Percentiles rank a stretch among this genome's conserved stretches.
Conservation (phyloP, 129 eudicot genomes). For the Lactuca sativa region DNA sequence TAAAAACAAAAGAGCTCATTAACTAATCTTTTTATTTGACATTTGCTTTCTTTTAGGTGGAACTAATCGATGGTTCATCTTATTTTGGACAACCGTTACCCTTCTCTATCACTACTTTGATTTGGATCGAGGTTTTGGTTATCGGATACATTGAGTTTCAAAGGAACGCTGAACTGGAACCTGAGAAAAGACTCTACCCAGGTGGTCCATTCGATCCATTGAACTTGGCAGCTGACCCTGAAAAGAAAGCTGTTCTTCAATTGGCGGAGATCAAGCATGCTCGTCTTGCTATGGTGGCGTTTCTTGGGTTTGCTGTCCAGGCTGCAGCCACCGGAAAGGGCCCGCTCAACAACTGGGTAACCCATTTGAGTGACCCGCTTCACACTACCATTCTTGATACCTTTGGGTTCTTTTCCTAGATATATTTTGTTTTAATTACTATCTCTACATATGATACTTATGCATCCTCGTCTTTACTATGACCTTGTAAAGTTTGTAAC, state of each 20-base stretch:
- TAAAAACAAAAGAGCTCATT: too few relatives aligned
- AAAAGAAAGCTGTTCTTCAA: slow-evolving; percentile 76
- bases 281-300: slow-evolving; percentile 93
- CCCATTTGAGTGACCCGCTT: slow-evolving; percentile 96
- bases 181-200: slow-evolving; percentile 90
- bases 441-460: neutral
- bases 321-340: slow-evolving; percentile 99
- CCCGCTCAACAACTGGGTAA: slow-evolving; percentile 99
- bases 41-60: slow-evolving; percentile 48
- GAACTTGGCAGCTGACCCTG: slow-evolving; percentile 88
- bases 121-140: slow-evolving; percentile 80
- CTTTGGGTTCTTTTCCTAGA: slow-evolving; percentile 65
- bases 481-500: slow-evolving; percentile 30
- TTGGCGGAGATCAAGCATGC: slow-evolving; percentile 98
- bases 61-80: slow-evolving; percentile 91
- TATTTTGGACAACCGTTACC: slow-evolving; percentile 95
- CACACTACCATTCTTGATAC: slow-evolving; percentile 98
- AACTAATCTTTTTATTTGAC: neutral
- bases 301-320: slow-evolving; percentile 94
- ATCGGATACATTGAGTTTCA: slow-evolving; percentile 95
- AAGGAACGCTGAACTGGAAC: slow-evolving; percentile 91
- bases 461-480: neutral
- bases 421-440: slow-evolving; percentile 1
- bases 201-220: slow-evolving; percentile 85
- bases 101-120: slow-evolving; percentile 78